Evolutionary conservation across 179 eudicot species (phyloP).

Genomic region (Camellia oleifera): DNA sequence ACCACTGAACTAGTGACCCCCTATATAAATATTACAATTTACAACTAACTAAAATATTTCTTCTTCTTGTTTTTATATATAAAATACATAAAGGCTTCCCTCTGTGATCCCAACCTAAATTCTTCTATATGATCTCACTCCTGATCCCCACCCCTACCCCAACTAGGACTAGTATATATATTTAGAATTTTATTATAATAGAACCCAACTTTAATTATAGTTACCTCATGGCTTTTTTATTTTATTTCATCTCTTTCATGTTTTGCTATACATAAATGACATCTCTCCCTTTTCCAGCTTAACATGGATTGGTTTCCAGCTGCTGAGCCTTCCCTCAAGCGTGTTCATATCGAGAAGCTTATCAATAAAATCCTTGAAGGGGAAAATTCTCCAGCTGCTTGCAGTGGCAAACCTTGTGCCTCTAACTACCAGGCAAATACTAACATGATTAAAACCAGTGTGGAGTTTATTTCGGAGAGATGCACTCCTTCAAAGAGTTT

Average conservation of each 20-base stretch:
- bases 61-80: no score
- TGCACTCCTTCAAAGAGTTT: constrained; percentile 33
- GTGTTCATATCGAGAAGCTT: constrained; percentile 54
- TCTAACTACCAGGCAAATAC: constrained; percentile 17
- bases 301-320: constrained; percentile 66
- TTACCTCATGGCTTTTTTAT: not conserved
- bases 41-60: no score
- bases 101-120: no score
- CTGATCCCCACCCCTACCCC: no score
- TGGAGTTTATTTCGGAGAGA: constrained; percentile 41
- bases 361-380: constrained; percentile 49
- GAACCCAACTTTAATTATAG: not conserved
- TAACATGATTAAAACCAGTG: constrained; percentile 32
- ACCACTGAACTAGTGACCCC: no score
- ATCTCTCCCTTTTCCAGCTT: constrained; percentile 45
- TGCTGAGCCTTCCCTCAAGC: constrained; percentile 72
- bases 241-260: no score
- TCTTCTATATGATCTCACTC: no score
- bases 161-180: not conserved
- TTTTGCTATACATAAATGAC: not conserved
- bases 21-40: no score
- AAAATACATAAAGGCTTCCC: no score
- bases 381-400: constrained; percentile 27
- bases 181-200: not conserved
- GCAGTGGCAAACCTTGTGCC: constrained; percentile 23